Evolutionary conservation across 352 stramenopile genomes (phyloP).

Genomic region (Phytophthora pini): DNA sequence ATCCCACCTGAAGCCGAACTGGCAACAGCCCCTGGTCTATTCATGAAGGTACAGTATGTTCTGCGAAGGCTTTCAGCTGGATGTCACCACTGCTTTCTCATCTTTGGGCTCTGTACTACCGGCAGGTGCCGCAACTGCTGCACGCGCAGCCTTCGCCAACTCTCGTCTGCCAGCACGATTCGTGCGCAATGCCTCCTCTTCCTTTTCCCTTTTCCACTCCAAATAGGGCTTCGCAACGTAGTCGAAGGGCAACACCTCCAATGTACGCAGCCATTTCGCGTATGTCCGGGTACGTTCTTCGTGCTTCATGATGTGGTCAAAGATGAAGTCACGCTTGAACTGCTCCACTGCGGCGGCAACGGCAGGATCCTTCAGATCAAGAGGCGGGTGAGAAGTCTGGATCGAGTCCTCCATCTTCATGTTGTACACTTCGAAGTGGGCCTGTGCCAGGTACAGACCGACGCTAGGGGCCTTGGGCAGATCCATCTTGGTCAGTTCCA

Average conservation of each 20-base stretch:
- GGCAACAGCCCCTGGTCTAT: conserved; percentile 4
- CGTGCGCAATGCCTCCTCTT: conserved; percentile 52
- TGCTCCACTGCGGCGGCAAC: conserved; percentile 65
- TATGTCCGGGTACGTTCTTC: conserved; percentile 80
- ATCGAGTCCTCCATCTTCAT: conserved; percentile 73
- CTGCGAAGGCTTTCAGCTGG: conserved; percentile 14
- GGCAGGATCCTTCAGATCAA: conserved; percentile 63
- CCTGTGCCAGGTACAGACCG: conserved; percentile 86
- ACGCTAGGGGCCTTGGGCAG: conserved; percentile 87
- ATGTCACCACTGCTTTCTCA: neutral
- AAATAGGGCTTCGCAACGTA: conserved; percentile 66
- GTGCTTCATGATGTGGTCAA: conserved; percentile 85
- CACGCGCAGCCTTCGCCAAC: conserved; percentile 41
- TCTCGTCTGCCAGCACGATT: conserved; percentile 52
- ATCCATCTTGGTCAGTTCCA: conserved; percentile 85
- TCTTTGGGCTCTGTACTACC: neutral
- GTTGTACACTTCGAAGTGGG: conserved; percentile 90
- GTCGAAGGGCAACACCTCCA: conserved; percentile 74
- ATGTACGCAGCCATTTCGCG: conserved; percentile 79
- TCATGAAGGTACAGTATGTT: conserved; percentile 2
- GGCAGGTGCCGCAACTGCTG: conserved; percentile 5
- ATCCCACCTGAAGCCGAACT: neutral
- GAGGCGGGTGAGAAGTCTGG: conserved; percentile 68
- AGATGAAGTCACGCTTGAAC: conserved; percentile 85
- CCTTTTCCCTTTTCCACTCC: conserved; percentile 83